Evolutionary conservation across 1,284 basidiomycete species (phyloP).

Genomic region (Boletus semigastroideus): DNA sequence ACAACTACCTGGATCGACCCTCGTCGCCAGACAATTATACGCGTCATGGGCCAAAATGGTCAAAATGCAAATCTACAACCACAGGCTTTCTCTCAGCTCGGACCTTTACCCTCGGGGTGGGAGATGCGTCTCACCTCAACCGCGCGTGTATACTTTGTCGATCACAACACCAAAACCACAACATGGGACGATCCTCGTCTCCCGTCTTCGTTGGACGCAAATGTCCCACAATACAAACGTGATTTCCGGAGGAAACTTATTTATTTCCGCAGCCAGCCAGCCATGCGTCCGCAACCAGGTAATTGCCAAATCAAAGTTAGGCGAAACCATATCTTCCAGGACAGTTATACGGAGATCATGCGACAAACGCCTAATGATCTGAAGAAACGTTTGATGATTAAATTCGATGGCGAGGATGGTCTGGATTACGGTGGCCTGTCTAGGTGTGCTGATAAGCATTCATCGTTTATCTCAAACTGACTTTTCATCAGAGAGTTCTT

Average conservation of each 20-base stretch:
- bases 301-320: slow-evolving; percentile 95
- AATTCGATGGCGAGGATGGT: slow-evolving; percentile 96
- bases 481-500: slow-evolving; percentile 58
- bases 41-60: slow-evolving; percentile 86
- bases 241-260: slow-evolving; percentile 96
- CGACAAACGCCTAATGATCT: slow-evolving; percentile 89
- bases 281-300: slow-evolving; percentile 83
- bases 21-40: slow-evolving; percentile 84
- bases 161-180: slow-evolving; percentile 97
- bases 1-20: slow-evolving; percentile 97
- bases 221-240: slow-evolving; percentile 96
- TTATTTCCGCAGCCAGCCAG: slow-evolving; percentile 95
- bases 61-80: slow-evolving; percentile 81
- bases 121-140: slow-evolving; percentile 96
- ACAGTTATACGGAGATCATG: slow-evolving; percentile 96
- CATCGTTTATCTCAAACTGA: slow-evolving; percentile 15
- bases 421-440: slow-evolving; percentile 94
- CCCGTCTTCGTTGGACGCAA: slow-evolving; percentile 81
- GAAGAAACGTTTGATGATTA: slow-evolving; percentile 96
- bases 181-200: slow-evolving; percentile 96
- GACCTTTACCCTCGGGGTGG: slow-evolving; percentile 92
- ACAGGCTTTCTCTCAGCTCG: slow-evolving; percentile 88
- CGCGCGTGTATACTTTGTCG: slow-evolving; percentile 93
- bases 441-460: slow-evolving; percentile 48
- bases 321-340: slow-evolving; percentile 93